Evolutionary conservation across 1,284 basidiomycete genomes (phyloP), one percentile per base, ranked within the genome.

Genomic region (Papiliotrema fonsecae): DNA sequence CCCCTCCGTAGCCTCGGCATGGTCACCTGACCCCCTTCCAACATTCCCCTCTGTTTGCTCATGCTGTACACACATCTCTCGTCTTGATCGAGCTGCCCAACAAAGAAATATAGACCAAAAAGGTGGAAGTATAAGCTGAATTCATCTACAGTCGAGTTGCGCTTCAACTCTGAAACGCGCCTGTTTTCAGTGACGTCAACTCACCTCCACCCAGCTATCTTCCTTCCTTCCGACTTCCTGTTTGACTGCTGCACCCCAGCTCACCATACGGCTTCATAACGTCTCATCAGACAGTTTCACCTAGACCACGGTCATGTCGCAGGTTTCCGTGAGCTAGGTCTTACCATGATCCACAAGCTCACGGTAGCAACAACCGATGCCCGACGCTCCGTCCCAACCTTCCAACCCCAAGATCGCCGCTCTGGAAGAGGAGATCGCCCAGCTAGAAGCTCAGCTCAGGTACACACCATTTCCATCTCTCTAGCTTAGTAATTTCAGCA

Each of bases 371-470:
- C 6, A 10, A 14, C 21, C 35, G 42, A 54, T 35, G 45, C 44
- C 4, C 30, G n/a, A n/a, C n/a, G n/a, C n/a, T n/a, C n/a, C n/a
- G n/a, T n/a, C n/a, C n/a, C n/a, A n/a, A n/a, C n/a, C n/a, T n/a
- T n/a, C n/a, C n/a, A 39, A 39, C 14, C 5, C 19, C 5, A 21
- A 39, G 37, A 35, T 44, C 19, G 6, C 3, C 21, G 30, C 10
- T 21, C 53, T 62, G 21, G 49, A 64, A 34, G 25, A 22, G 1
- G 57, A 67, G 42, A 45, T 64, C 14, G 49, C 47, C 18, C 13
- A 10, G 4, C 55, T 65, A 24, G 14, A 16, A 55, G 45, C 59
- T 68, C 4, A 52, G 52, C 62, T 64, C 25, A 36, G 57, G 45
- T 26, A 9, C 16, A 16, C 27, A 14, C 26, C 44, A 28, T 39